Evolutionary conservation across 495 filamentous ascomycete species (phyloP).

Genomic region (Lentithecium fluviatile): DNA sequence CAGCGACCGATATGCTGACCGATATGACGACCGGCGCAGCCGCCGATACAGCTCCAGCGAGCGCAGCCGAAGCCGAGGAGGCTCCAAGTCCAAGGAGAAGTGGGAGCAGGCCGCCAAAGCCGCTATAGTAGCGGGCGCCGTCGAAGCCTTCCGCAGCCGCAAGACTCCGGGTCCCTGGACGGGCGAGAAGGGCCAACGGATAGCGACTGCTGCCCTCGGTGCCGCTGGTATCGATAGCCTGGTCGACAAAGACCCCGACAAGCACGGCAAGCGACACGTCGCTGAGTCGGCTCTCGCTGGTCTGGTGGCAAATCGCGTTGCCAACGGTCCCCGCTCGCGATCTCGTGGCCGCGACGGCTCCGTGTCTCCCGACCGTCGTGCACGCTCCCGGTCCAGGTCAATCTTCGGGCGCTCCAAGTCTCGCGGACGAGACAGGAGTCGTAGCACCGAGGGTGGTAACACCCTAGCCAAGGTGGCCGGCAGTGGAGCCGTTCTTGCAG

Average conservation of each 20-base stretch:
- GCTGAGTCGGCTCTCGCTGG: slow-evolving; percentile 81
- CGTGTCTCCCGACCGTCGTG: slow-evolving; percentile 23
- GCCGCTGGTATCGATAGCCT: slow-evolving; percentile 82
- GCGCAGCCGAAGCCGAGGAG: slow-evolving; percentile 47
- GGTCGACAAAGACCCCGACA: slow-evolving; percentile 67
- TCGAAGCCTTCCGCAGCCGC: slow-evolving; percentile 82
- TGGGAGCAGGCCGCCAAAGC: slow-evolving; percentile 84
- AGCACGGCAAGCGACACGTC: slow-evolving; percentile 66
- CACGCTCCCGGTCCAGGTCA: slow-evolving; percentile 38
- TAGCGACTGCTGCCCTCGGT: slow-evolving; percentile 81
- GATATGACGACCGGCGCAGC: slow-evolving; percentile 24
- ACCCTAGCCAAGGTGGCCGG: slow-evolving; percentile 62
- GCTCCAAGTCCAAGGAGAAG: slow-evolving; percentile 57
- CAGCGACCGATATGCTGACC: slow-evolving; percentile 30
- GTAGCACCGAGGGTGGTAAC: slow-evolving; percentile 46
- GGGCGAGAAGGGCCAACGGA: slow-evolving; percentile 80
- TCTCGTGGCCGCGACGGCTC: slow-evolving; percentile 48
- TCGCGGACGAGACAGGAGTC: slow-evolving; percentile 42
- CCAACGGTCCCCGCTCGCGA: slow-evolving; percentile 64
- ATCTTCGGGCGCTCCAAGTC: slow-evolving; percentile 35
- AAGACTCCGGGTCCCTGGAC: slow-evolving; percentile 83
- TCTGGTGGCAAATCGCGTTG: slow-evolving; percentile 73
- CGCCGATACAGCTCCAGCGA: slow-evolving; percentile 56
- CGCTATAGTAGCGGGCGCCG: slow-evolving; percentile 78
- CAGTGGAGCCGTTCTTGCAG: slow-evolving; percentile 77